phyloP scores from a whole-genome alignment of 495 filamentous ascomycete species.

The Neurospora africana region DNA sequence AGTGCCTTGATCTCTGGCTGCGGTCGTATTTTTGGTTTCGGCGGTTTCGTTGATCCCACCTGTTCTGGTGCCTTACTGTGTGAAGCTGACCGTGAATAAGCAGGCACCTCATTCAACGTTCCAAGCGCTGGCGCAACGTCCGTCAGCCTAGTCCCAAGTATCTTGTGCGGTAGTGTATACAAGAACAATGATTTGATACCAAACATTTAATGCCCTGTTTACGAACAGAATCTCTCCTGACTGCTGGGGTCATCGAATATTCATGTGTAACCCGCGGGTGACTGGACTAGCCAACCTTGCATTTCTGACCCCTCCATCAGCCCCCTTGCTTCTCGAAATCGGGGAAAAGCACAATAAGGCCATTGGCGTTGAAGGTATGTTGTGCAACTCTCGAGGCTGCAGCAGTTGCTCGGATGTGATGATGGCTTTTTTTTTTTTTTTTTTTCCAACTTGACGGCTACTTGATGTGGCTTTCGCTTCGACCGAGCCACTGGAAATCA shows the following conservation, averaged over 20 bases:
- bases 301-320: neutral
- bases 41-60: neutral
- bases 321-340: neutral
- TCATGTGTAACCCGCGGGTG: neutral
- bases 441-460: neutral
- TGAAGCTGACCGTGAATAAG: neutral
- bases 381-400: neutral
- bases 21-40: neutral
- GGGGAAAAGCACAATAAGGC: neutral
- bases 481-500: neutral
- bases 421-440: neutral
- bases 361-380: neutral
- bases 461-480: neutral
- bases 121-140: neutral
- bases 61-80: neutral
- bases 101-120: neutral
- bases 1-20: neutral
- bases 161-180: neutral
- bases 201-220: neutral
- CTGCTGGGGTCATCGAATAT: neutral
- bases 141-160: neutral
- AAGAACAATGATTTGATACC: neutral
- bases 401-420: neutral
- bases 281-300: neutral
- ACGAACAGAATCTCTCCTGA: neutral